A percentile compares a stretch with the other conserved stretches of the same genome.
Evolutionary conservation across 2,329 filamentous ascomycete species (phyloP).

Genomic region (Aaosphaeria arxii): DNA sequence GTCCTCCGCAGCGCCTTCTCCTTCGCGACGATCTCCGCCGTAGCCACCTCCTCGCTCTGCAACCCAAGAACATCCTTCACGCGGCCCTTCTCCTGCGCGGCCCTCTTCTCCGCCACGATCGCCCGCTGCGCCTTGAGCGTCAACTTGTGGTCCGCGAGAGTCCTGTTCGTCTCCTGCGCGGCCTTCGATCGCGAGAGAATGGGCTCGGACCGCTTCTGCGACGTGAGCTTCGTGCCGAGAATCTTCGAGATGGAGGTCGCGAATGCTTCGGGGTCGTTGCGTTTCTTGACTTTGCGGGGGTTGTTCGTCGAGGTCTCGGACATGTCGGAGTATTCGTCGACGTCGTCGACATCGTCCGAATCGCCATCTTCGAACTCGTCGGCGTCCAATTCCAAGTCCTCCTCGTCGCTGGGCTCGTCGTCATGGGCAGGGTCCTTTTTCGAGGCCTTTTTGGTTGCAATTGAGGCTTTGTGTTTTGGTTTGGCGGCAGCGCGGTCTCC

Average conservation of each 20-base stretch:
- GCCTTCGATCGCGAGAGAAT: constrained; percentile 81
- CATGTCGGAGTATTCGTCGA: constrained; percentile 29
- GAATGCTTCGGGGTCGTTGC: constrained; percentile 89
- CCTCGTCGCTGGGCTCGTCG: constrained; percentile 14
- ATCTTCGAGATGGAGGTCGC: constrained; percentile 93
- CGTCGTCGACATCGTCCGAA: constrained; percentile 30
- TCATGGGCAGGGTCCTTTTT: constrained; percentile 13
- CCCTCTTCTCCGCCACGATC: constrained; percentile 75
- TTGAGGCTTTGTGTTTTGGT: not conserved
- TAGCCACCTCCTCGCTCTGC: constrained; percentile 47
- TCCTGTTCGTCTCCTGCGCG: constrained; percentile 69
- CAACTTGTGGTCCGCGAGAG: constrained; percentile 71
- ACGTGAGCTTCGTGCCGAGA: constrained; percentile 81
- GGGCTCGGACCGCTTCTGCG: constrained; percentile 78
- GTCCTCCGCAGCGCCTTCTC: constrained; percentile 83
- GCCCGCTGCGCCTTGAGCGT: constrained; percentile 78
- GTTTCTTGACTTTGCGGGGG: constrained; percentile 63
- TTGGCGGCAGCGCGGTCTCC: not conserved
- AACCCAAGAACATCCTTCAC: constrained; percentile 80
- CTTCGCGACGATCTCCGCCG: constrained; percentile 59
- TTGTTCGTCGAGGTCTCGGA: constrained; percentile 33
- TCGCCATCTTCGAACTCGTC: constrained; percentile 33
- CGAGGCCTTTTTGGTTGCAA: constrained; percentile 8
- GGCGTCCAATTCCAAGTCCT: constrained; percentile 32
- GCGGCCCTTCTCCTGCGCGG: constrained; percentile 79